Percentiles rank a stretch among this genome's conserved stretches.
phyloP scores from a whole-genome alignment of 306 rosid genomes.

The Sindora glabra region DNA sequence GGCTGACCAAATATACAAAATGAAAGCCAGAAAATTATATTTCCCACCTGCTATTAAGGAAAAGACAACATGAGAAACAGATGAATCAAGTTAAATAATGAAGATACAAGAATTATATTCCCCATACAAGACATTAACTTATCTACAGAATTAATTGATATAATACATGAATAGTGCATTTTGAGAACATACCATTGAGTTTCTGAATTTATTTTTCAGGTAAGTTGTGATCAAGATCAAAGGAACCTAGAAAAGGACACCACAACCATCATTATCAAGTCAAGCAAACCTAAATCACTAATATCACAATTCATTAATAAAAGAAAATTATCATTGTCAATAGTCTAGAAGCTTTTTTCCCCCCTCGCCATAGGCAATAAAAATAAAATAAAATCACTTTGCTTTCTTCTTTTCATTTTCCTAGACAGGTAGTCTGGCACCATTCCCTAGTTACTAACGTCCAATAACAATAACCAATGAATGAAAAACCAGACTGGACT shows the following conservation, averaged over 20 bases:
- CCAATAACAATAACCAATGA: too few relatives aligned
- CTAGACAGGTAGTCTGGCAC: too few relatives aligned
- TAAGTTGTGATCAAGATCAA: constrained; percentile 72
- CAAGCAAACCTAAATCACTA: constrained; percentile 10
- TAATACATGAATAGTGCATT: constrained; percentile 6
- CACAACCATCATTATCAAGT: constrained; percentile 5
- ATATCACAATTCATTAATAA: neutral
- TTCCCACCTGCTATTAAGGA: constrained; percentile 60
- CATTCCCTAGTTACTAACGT: too few relatives aligned
- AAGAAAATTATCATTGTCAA: neutral
- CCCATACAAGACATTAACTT: too few relatives aligned
- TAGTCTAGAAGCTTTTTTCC: neutral
- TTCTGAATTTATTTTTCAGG: constrained; percentile 67
- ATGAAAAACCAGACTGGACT: too few relatives aligned
- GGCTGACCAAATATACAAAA: constrained; percentile 94
- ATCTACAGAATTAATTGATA: neutral
- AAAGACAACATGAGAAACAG: neutral
- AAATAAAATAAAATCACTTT: neutral
- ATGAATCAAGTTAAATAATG: constrained; percentile 2
- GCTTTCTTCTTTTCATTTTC: too few relatives aligned
- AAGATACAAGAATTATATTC: neutral
- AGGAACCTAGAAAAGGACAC: constrained; percentile 50
- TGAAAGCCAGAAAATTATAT: constrained; percentile 88
- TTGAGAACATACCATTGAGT: constrained; percentile 65
- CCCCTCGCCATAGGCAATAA: neutral